A percentile compares a stretch with the other conserved stretches of the same genome.
These are phyloP conservation scores for Catenaria anguillulae DNA, from an alignment of 371 early-diverging fungal genomes.

Conservation along the genomic window DNA sequence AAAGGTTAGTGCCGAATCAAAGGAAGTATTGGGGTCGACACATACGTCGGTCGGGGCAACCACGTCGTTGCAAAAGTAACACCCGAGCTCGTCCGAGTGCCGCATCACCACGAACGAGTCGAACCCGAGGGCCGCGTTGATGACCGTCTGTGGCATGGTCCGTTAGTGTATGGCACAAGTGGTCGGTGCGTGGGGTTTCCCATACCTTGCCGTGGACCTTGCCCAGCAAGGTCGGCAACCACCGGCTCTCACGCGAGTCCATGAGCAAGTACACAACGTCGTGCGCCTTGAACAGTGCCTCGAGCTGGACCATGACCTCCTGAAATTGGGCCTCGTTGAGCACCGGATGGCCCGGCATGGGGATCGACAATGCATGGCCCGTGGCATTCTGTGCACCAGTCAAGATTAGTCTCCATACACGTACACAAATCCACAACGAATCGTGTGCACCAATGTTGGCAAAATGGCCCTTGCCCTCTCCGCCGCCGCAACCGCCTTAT, in stretches of 20 bases:
- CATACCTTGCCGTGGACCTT: conserved; percentile 40
- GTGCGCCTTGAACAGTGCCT: conserved; percentile 46
- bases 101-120: conserved; percentile 93
- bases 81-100: conserved; percentile 57
- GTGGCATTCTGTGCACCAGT: conserved; percentile 33
- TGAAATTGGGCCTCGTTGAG: conserved; percentile 21
- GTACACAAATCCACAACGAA: background rate
- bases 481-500: conserved; percentile 78
- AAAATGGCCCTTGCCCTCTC: conserved; percentile 50
- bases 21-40: too few species aligned
- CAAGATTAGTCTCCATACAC: conserved; percentile 5
- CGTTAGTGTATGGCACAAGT: background rate
- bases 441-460: conserved; percentile 51
- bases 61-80: conserved; percentile 93
- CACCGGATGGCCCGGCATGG: conserved; percentile 86
- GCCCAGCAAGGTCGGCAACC: conserved; percentile 83
- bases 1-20: too few species aligned
- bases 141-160: conserved; percentile 50
- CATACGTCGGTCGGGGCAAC: conserved; percentile 76
- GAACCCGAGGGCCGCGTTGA: conserved; percentile 89
- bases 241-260: conserved; percentile 87
- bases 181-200: background rate
- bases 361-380: conserved; percentile 59
- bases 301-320: conserved; percentile 30
- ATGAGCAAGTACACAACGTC: conserved; percentile 81